These are phyloP conservation scores for Didymella sp. DNA, from an alignment of 2,329 filamentous ascomycete genomes.

Conservation along the genomic window DNA sequence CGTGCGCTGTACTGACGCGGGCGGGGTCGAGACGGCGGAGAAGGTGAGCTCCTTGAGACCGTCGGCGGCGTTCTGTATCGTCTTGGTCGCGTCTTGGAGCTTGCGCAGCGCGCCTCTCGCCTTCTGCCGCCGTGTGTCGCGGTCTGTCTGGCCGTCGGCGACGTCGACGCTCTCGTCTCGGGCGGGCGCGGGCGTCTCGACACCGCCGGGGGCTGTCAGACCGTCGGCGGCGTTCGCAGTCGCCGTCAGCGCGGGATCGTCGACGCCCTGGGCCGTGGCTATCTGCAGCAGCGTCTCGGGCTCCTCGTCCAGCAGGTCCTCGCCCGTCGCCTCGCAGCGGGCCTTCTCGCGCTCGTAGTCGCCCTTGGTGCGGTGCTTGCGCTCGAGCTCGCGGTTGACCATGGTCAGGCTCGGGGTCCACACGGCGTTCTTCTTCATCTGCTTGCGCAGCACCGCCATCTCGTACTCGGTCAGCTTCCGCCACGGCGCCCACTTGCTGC, in stretches of 20 bases:
- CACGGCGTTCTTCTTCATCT: constrained; percentile 90
- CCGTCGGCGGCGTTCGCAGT: constrained; percentile 20
- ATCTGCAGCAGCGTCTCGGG: constrained; percentile 36
- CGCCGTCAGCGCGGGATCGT: constrained; percentile 23
- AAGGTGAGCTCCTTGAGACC: constrained; percentile 46
- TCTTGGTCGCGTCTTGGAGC: constrained; percentile 47
- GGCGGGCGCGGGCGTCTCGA: neutral
- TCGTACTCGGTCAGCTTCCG: constrained; percentile 70
- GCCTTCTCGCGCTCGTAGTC: constrained; percentile 64
- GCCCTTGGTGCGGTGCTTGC: constrained; percentile 64
- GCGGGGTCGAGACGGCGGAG: constrained; percentile 25
- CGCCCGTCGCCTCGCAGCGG: constrained; percentile 65
- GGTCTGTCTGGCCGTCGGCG: constrained; percentile 76
- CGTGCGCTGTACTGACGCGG: constrained; percentile 31
- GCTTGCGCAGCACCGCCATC: constrained; percentile 75
- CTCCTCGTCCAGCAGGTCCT: constrained; percentile 67
- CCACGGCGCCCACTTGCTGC: constrained; percentile 69
- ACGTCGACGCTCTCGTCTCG: constrained; percentile 69
- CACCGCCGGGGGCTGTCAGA: constrained; percentile 21
- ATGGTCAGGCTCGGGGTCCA: constrained; percentile 87
- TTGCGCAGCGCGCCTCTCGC: constrained; percentile 53
- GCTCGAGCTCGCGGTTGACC: constrained; percentile 79
- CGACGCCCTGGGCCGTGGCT: constrained; percentile 29
- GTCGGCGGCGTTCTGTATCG: constrained; percentile 45
- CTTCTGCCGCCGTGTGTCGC: constrained; percentile 63